A percentile compares a stretch with the other conserved stretches of the same genome.
phyloP scores from a whole-genome alignment of 371 early-diverging fungal species.

The Amoeboaphelidium protococcarum region DNA sequence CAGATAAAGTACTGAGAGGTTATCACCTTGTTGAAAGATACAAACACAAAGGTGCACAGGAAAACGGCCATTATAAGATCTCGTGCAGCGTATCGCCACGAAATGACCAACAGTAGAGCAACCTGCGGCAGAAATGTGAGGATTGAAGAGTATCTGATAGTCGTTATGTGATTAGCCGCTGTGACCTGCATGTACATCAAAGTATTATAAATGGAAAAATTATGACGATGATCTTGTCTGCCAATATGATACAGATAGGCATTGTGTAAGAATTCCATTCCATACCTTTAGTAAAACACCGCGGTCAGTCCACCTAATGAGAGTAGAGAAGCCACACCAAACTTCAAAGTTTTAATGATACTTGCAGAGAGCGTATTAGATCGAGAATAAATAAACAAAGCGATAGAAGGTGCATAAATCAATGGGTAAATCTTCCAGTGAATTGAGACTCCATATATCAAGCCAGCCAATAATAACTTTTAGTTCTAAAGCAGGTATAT shows the following conservation, averaged over 20 bases:
- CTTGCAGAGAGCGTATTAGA: conserved; percentile 1
- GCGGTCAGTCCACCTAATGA: background rate
- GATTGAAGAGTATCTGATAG: no score
- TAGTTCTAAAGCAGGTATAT: conserved; percentile 34
- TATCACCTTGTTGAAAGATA: conserved; percentile 82
- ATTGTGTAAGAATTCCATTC: conserved; percentile 56
- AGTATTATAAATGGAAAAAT: conserved; percentile 87
- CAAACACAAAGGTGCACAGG: conserved; percentile 80
- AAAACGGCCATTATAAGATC: conserved; percentile 63
- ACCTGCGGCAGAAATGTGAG: conserved; percentile 51
- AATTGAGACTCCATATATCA: conserved; percentile 65
- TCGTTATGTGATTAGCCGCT: conserved; percentile 7
- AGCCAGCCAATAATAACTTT: conserved; percentile 24
- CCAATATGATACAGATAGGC: conserved; percentile 79
- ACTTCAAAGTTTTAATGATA: conserved; percentile 6
- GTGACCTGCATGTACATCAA: conserved; percentile 35
- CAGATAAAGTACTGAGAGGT: conserved; percentile 45
- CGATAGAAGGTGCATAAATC: conserved; percentile 61
- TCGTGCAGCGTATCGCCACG: no score
- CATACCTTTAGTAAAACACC: conserved; percentile 28
- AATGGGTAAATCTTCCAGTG: conserved; percentile 92
- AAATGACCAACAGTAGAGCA: conserved; percentile 20
- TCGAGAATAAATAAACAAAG: conserved; percentile 32
- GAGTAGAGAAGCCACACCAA: background rate
- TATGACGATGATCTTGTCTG: conserved; percentile 90